These are phyloP conservation scores for Ogataea kodamae DNA, from an alignment of 805 yeast species.

Conservation along the genomic window DNA sequence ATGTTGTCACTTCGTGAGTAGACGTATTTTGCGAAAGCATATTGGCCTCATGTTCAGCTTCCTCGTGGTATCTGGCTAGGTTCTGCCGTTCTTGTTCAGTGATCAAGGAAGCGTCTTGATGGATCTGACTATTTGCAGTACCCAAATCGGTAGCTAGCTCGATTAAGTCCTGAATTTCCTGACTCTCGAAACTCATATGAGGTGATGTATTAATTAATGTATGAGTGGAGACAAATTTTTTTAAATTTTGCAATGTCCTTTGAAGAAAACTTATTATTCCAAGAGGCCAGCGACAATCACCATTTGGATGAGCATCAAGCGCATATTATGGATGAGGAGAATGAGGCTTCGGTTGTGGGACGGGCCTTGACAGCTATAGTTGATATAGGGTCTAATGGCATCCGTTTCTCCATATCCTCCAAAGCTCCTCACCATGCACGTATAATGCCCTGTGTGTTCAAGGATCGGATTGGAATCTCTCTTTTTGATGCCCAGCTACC, in stretches of 20 bases:
- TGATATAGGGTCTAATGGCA: constrained; percentile 75
- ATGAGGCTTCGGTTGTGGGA: constrained; percentile 55
- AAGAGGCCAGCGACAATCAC: constrained; percentile 30
- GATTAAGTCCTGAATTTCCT: constrained; percentile 14
- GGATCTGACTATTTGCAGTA: constrained; percentile 12
- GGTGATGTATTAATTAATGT: background rate
- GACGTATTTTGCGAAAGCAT: background rate
- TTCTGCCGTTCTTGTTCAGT: constrained; percentile 19
- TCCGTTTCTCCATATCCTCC: constrained; percentile 69
- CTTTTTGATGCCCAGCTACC: constrained; percentile 57
- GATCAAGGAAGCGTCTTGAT: constrained; percentile 9
- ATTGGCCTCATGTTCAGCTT: constrained; percentile 6
- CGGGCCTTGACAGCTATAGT: constrained; percentile 62
- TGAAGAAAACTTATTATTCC: constrained; percentile 28
- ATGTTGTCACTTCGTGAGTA: constrained; percentile 1
- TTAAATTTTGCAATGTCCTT: constrained; percentile 25
- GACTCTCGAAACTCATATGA: constrained; percentile 11
- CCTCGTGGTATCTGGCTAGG: constrained; percentile 9
- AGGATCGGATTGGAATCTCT: constrained; percentile 69
- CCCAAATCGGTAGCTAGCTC: constrained; percentile 15
- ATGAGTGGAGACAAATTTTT: constrained; percentile 8
- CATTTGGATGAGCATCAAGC: constrained; percentile 26
- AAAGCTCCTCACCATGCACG: constrained; percentile 67
- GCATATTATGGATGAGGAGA: constrained; percentile 26
- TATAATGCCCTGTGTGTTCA: constrained; percentile 73